Conservation (phyloP, 352 stramenopile genomes). For the Globisporangium okanoganense region DNA sequence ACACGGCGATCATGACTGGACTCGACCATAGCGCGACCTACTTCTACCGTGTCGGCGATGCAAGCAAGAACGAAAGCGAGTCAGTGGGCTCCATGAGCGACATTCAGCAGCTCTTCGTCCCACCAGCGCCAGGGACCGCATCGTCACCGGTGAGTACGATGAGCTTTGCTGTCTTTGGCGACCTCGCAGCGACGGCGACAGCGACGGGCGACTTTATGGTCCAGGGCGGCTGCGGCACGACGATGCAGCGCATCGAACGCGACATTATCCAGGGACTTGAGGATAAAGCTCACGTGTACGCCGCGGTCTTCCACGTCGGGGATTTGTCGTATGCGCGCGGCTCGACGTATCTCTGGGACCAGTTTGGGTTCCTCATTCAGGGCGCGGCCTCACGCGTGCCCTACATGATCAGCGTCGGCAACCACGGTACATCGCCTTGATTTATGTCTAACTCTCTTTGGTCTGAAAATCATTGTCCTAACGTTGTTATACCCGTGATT, state of each 20-base stretch:
- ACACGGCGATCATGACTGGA: slow-evolving; percentile 14
- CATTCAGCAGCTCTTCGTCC: slow-evolving; percentile 17
- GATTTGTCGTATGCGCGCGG: slow-evolving; percentile 75
- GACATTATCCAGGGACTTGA: slow-evolving; percentile 6
- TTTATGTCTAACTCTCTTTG: not conserved
- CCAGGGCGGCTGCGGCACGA: slow-evolving; percentile 9
- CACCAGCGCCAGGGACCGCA: slow-evolving; percentile 6
- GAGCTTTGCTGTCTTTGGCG: slow-evolving; percentile 53
- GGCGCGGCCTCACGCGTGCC: slow-evolving; percentile 65
- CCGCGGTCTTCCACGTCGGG: slow-evolving; percentile 79
- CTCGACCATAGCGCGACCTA: slow-evolving; percentile 7
- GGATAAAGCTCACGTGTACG: slow-evolving; percentile 41
- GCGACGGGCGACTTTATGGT: slow-evolving; percentile 15
- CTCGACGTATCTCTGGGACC: slow-evolving; percentile 79
- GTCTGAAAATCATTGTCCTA: not conserved
- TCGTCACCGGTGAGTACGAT: slow-evolving; percentile 2
- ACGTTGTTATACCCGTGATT: not conserved
- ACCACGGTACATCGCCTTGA: slow-evolving; percentile 22
- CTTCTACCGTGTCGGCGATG: slow-evolving; percentile 19
- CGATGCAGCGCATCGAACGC: slow-evolving; percentile 13
- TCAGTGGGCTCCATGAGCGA: not conserved
- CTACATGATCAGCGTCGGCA: slow-evolving; percentile 70
- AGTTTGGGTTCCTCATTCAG: slow-evolving; percentile 80
- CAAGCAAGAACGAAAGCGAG: not conserved
- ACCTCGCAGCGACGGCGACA: slow-evolving; percentile 30